Evolutionary conservation across 1,139 yeast genomes (phyloP).

Genomic region (Debaryomycetaceae sp.): DNA sequence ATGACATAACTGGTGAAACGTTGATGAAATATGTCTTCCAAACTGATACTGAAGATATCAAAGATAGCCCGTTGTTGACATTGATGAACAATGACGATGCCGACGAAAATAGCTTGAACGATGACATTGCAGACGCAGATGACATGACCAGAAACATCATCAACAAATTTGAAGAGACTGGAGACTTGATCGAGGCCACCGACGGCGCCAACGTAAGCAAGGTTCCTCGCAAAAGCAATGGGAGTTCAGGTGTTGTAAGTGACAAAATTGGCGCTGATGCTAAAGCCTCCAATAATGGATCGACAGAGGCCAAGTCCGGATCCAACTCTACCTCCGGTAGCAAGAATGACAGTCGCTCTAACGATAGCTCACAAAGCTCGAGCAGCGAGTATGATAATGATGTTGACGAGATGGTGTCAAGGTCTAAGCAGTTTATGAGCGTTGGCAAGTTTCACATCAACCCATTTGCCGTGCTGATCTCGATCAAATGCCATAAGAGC

Average conservation of each 20-base stretch:
- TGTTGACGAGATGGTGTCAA: constrained; percentile 50
- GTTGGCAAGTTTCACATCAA: constrained; percentile 46
- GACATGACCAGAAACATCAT: too few species aligned
- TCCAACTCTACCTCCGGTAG: too few species aligned
- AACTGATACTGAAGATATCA: constrained; percentile 27
- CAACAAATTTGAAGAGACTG: too few species aligned
- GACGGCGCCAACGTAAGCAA: too few species aligned
- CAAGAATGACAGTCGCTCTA: too few species aligned
- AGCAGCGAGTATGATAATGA: constrained; percentile 38
- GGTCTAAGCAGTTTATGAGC: constrained; percentile 58
- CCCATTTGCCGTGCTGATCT: constrained; percentile 47
- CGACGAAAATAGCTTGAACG: constrained; percentile 9
- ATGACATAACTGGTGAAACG: constrained; percentile 56
- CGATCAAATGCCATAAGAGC: constrained; percentile 55
- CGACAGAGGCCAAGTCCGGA: too few species aligned
- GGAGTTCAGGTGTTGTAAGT: too few species aligned
- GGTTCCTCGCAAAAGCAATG: too few species aligned
- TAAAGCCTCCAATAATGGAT: constrained; percentile 5
- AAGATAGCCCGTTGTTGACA: constrained; percentile 27
- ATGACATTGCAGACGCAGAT: constrained; percentile 11
- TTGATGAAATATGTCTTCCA: constrained; percentile 55
- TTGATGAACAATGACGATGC: neutral
- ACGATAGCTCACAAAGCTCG: too few species aligned
- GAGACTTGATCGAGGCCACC: too few species aligned
- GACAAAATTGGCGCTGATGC: too few species aligned